Conservation (phyloP, 345 rosid species). For the Moricandia moricandioides region DNA sequence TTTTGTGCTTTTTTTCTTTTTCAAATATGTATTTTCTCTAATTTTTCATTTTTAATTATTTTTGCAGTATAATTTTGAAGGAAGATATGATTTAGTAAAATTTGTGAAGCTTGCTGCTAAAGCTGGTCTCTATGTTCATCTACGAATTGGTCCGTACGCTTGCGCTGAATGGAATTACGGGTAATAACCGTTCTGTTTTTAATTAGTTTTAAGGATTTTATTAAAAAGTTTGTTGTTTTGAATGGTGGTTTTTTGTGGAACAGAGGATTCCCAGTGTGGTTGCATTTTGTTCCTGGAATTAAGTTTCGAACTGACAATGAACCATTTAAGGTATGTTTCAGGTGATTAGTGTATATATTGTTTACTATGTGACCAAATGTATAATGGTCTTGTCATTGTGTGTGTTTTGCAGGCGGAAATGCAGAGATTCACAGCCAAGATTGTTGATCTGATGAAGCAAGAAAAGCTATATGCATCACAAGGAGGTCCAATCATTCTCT, state of each 20-base stretch:
- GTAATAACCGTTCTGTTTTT: too few species aligned
- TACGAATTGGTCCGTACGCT: conserved; percentile 93
- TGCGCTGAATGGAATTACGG: conserved; percentile 99
- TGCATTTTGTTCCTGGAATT: conserved; percentile 85
- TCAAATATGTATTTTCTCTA: neutral
- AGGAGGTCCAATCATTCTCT: conserved; percentile 93
- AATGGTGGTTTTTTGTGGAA: neutral
- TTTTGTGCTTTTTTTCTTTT: neutral
- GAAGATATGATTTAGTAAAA: conserved; percentile 80
- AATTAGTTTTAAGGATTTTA: neutral
- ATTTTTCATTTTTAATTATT: neutral
- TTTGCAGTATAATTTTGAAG: conserved; percentile 79
- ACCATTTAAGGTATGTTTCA: conserved; percentile 67
- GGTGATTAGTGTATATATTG: neutral
- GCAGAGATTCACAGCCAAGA: conserved; percentile 83
- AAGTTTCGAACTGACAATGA: conserved; percentile 82
- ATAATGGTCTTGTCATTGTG: neutral
- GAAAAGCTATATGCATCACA: conserved; percentile 91
- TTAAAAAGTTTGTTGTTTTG: neutral
- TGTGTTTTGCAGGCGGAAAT: conserved; percentile 62
- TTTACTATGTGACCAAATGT: neutral
- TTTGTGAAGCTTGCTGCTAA: conserved; percentile 75
- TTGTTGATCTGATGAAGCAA: conserved; percentile 85
- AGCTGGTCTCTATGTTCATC: conserved; percentile 89
- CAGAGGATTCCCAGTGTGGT: conserved; percentile 97